phyloP scores from a whole-genome alignment of 345 rosid species.

The Eucalyptus fibrosa region DNA sequence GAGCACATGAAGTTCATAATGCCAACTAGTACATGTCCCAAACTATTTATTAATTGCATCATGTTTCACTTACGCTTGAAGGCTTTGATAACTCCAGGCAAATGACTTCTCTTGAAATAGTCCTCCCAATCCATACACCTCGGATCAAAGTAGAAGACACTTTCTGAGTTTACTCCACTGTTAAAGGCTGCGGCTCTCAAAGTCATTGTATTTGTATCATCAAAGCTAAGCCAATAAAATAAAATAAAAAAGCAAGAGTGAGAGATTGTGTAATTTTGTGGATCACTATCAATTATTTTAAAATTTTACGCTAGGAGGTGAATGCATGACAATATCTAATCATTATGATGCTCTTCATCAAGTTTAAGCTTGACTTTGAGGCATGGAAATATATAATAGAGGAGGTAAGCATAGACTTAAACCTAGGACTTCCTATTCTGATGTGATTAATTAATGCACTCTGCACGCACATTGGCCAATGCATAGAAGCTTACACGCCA shows the following conservation, averaged over 20 bases:
- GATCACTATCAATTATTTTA: background rate
- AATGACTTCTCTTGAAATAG: slow-evolving; percentile 25
- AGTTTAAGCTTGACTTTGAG: background rate
- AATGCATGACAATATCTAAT: background rate
- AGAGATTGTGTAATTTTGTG: too few species aligned
- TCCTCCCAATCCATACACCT: slow-evolving; percentile 40
- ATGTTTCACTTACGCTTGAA: background rate
- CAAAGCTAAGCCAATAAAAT: slow-evolving; percentile 4
- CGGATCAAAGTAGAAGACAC: slow-evolving; percentile 32
- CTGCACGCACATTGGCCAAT: background rate
- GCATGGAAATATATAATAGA: background rate
- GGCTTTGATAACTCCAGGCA: slow-evolving; percentile 23
- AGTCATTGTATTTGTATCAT: slow-evolving; percentile 9
- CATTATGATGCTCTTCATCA: background rate
- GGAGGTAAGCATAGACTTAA: background rate
- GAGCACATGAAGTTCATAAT: background rate
- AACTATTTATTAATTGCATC: background rate
- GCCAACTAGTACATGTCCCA: background rate
- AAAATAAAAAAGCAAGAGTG: too few species aligned
- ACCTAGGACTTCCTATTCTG: background rate
- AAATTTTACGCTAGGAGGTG: background rate
- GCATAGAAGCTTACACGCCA: slow-evolving; percentile 5
- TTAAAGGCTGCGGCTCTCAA: background rate
- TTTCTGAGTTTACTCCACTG: background rate
- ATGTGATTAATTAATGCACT: background rate